phyloP scores from a whole-genome alignment of 208 protist species.

The Wallacemonas sp. region DNA sequence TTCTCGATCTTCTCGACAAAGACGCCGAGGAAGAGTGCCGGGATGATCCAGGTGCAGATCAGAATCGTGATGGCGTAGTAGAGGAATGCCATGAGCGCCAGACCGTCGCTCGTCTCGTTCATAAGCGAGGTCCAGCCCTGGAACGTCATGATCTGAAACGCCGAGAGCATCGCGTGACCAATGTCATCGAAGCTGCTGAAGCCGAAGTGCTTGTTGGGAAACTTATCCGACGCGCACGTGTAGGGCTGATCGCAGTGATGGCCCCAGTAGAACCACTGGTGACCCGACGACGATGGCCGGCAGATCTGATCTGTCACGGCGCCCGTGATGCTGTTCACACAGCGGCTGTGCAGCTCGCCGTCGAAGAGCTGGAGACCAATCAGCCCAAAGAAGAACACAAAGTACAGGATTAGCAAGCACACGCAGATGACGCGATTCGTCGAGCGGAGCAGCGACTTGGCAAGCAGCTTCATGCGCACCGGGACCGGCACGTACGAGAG shows the following conservation, averaged over 20 bases:
- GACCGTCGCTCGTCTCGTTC: conserved; percentile 76
- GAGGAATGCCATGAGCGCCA: conserved; percentile 63
- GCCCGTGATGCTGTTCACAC: conserved; percentile 66
- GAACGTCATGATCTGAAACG: conserved; percentile 90
- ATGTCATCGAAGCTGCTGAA: conserved; percentile 93
- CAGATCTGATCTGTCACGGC: conserved; percentile 62
- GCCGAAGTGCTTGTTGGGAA: conserved; percentile 80
- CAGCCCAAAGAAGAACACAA: conserved; percentile 89
- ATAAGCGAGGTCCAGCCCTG: conserved; percentile 89
- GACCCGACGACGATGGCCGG: conserved; percentile 39
- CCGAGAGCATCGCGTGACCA: conserved; percentile 80
- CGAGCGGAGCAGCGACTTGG: conserved; percentile 86
- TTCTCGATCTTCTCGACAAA: conserved; percentile 90
- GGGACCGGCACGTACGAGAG: conserved; percentile 73
- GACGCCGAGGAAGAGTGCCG: conserved; percentile 86
- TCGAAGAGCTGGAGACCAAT: conserved; percentile 86
- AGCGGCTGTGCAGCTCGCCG: conserved; percentile 78
- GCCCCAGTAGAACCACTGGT: conserved; percentile 83
- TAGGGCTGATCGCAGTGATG: conserved; percentile 48
- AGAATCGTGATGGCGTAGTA: conserved; percentile 88
- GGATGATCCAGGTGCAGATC: conserved; percentile 86
- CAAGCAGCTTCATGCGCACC: conserved; percentile 81
- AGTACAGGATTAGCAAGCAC: conserved; percentile 72
- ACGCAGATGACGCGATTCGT: conserved; percentile 72
- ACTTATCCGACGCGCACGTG: conserved; percentile 50